These are phyloP conservation scores for Raphanus raphanistrum DNA, from an alignment of 345 rosid genomes.

Conservation along the genomic window DNA sequence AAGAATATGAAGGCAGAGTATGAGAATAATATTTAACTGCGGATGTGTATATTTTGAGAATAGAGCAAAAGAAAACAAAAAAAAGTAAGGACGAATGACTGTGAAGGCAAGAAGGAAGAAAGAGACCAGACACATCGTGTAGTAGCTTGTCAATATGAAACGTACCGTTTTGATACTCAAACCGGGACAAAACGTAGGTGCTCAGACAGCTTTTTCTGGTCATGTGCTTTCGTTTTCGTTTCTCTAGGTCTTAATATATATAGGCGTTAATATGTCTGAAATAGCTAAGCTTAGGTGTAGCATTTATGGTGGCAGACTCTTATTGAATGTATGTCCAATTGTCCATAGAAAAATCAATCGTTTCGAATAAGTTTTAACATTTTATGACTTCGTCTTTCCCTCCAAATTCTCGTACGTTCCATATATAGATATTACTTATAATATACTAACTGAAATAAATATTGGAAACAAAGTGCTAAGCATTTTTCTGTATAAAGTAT, in stretches of 20 bases:
- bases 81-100: constrained; percentile 33
- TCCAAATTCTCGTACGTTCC: constrained; percentile 24
- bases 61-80: constrained; percentile 21
- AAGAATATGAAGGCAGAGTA: background rate
- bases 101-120: constrained; percentile 46
- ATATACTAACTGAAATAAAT: background rate
- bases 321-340: background rate
- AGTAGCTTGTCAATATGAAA: constrained; percentile 57
- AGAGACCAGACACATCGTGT: constrained; percentile 62
- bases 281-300: constrained; percentile 26
- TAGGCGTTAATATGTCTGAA: constrained; percentile 32
- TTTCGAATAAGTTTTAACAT: background rate
- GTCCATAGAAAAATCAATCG: background rate
- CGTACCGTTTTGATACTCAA: constrained; percentile 40
- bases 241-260: constrained; percentile 18
- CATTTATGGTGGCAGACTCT: constrained; percentile 11
- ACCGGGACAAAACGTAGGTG: constrained; percentile 26
- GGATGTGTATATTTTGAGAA: constrained; percentile 1
- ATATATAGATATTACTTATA: background rate
- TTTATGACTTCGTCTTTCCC: background rate
- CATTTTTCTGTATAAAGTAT: background rate
- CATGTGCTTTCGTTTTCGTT: constrained; percentile 35
- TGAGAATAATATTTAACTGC: constrained; percentile 10
- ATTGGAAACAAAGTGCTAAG: background rate
- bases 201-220: constrained; percentile 35